These are phyloP conservation scores for Tulasnella sp. DNA, from an alignment of 768 basidiomycete species.

Conservation along the genomic window DNA sequence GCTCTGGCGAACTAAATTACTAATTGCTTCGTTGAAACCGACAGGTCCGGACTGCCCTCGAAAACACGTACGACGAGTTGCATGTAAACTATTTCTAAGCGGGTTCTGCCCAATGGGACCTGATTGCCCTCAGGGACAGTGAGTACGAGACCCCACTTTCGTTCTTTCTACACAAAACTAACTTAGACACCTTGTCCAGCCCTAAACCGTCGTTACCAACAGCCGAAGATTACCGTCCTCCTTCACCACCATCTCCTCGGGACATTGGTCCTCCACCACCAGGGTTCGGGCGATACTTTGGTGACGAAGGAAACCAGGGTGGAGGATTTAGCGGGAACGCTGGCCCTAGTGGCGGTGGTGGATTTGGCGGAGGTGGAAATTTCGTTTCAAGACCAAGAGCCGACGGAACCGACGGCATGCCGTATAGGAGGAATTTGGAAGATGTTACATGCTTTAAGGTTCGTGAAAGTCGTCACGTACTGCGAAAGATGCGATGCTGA, in stretches of 20 bases:
- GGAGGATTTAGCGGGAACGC: conserved; percentile 36
- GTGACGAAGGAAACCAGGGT: conserved; percentile 61
- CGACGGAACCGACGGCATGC: conserved; percentile 36
- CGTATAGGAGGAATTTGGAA: conserved; percentile 66
- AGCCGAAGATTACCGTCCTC: conserved; percentile 71
- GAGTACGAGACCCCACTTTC: conserved; percentile 41
- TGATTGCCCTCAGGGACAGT: conserved; percentile 88
- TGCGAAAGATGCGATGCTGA: background rate
- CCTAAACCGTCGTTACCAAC: conserved; percentile 73
- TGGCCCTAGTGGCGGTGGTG: conserved; percentile 39
- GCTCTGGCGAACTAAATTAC: background rate
- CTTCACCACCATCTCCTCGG: conserved; percentile 66
- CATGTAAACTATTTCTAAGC: conserved; percentile 85
- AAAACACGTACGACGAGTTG: conserved; percentile 87
- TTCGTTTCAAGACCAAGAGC: conserved; percentile 34
- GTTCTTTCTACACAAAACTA: conserved; percentile 11
- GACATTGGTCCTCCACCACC: conserved; percentile 89
- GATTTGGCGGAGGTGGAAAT: background rate
- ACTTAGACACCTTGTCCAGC: conserved; percentile 43
- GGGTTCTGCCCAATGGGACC: conserved; percentile 91
- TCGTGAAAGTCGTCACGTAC: conserved; percentile 8
- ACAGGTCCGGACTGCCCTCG: conserved; percentile 82
- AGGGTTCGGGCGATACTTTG: conserved; percentile 74
- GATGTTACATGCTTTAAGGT: conserved; percentile 86
- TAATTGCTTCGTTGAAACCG: conserved; percentile 14